phyloP scores from a whole-genome alignment of 192 early-diverging fungal species.

The Coemansia sp. region DNA sequence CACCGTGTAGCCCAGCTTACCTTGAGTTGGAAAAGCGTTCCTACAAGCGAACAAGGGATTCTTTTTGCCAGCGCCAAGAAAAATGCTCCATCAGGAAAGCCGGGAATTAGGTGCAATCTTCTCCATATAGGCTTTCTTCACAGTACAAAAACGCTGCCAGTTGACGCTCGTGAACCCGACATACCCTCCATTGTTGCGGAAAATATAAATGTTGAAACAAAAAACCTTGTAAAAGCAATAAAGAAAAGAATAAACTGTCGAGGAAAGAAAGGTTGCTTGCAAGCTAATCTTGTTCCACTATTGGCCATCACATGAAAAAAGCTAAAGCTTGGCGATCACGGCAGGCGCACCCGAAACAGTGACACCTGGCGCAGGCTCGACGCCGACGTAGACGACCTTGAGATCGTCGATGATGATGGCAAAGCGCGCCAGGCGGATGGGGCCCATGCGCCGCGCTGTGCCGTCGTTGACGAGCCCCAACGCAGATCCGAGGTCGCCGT shows the following conservation, averaged over 20 bases:
- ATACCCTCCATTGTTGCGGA: constrained; percentile 29
- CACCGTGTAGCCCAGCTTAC: constrained; percentile 8
- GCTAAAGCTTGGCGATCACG: constrained; percentile 61
- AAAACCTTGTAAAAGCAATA: not conserved
- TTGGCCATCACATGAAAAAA: not conserved
- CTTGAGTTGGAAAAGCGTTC: constrained; percentile 31
- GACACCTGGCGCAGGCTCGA: constrained; percentile 62
- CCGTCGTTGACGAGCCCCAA: constrained; percentile 65
- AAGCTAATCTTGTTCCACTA: too few species aligned
- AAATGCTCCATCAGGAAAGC: not conserved
- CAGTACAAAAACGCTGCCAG: not conserved
- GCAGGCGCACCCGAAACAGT: constrained; percentile 59
- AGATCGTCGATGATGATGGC: constrained; percentile 72
- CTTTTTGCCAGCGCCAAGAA: not conserved
- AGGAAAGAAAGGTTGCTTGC: not conserved
- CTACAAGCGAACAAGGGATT: constrained; percentile 16
- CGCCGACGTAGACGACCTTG: constrained; percentile 70
- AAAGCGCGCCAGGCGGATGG: constrained; percentile 66
- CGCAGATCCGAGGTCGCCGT: constrained; percentile 64
- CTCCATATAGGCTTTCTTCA: not conserved
- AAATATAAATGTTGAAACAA: not conserved
- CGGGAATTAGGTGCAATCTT: not conserved
- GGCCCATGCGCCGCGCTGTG: constrained; percentile 63
- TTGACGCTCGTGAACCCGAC: not conserved
- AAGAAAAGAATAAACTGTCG: not conserved